Evolutionary conservation across 108 stramenopile genomes (phyloP).

Genomic region (Stephanodiscus minutulus): DNA sequence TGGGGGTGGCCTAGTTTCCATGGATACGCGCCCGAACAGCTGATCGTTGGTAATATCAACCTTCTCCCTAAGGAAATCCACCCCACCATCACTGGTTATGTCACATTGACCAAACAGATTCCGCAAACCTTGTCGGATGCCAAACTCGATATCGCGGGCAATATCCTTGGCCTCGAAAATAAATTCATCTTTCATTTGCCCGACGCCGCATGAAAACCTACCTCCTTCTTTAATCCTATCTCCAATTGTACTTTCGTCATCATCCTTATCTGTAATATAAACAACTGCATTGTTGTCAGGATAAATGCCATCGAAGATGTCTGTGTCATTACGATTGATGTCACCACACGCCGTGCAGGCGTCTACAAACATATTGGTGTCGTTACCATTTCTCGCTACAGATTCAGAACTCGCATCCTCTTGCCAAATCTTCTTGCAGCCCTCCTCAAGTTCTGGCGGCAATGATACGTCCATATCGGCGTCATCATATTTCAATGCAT

Average conservation of each 20-base stretch:
- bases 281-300: too few relatives aligned
- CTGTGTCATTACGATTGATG: too few relatives aligned
- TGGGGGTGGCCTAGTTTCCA: too few relatives aligned
- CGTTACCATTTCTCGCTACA: not conserved
- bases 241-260: not conserved
- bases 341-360: not conserved
- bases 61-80: too few relatives aligned
- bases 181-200: not conserved
- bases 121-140: not conserved
- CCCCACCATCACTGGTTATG: not conserved
- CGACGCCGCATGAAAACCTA: conserved; percentile 1
- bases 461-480: not conserved
- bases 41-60: too few relatives aligned
- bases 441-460: not conserved
- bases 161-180: conserved; percentile 2
- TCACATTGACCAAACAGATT: conserved; percentile 3
- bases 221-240: not conserved
- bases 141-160: not conserved
- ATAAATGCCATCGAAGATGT: too few relatives aligned
- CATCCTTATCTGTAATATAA: too few relatives aligned
- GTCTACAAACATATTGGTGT: not conserved
- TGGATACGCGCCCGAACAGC: too few relatives aligned
- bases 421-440: conserved; percentile 1
- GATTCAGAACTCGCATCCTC: not conserved
- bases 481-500: not conserved